phyloP scores from a whole-genome alignment of 176 grass and related monocot species.

The Oryza coarctata region DNA sequence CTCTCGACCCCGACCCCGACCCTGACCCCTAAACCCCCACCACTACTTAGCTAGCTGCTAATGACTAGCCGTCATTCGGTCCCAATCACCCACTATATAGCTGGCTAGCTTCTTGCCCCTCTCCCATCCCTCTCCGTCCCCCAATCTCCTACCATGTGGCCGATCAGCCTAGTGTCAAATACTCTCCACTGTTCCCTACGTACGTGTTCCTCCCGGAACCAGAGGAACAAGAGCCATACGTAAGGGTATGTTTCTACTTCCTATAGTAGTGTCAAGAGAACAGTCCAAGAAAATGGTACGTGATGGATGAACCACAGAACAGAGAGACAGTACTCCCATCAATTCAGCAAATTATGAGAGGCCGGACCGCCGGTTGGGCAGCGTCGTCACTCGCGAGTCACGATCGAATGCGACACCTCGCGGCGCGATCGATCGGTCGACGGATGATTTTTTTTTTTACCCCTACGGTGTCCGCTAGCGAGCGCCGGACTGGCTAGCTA shows the following conservation, averaged over 20 bases:
- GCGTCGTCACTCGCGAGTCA: constrained; percentile 25
- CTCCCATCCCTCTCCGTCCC: constrained; percentile 31
- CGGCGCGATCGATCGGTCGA: not conserved
- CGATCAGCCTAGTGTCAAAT: not conserved
- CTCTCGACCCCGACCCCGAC: not conserved
- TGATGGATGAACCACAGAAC: not conserved
- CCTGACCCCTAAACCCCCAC: not conserved
- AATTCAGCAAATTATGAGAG: constrained; percentile 21
- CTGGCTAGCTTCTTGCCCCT: not conserved
- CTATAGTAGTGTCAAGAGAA: not conserved
- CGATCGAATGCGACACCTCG: not conserved
- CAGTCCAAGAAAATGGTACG: not conserved
- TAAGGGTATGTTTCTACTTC: not conserved
- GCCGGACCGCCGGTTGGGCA: not conserved
- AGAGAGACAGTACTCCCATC: not conserved
- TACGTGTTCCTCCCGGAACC: constrained; percentile 22
- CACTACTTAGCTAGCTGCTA: not conserved
- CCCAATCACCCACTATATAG: not conserved
- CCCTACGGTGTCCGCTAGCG: not conserved
- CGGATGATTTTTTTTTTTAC: not conserved
- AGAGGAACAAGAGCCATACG: not conserved
- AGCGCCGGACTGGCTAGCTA: not conserved
- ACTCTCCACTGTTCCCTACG: not conserved
- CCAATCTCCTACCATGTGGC: constrained; percentile 12
- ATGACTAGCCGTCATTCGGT: not conserved